Percentiles rank a stretch among this genome's conserved stretches.
These are phyloP conservation scores for Santalum album DNA, from an alignment of 164 flowering plant species.

Conservation along the genomic window DNA sequence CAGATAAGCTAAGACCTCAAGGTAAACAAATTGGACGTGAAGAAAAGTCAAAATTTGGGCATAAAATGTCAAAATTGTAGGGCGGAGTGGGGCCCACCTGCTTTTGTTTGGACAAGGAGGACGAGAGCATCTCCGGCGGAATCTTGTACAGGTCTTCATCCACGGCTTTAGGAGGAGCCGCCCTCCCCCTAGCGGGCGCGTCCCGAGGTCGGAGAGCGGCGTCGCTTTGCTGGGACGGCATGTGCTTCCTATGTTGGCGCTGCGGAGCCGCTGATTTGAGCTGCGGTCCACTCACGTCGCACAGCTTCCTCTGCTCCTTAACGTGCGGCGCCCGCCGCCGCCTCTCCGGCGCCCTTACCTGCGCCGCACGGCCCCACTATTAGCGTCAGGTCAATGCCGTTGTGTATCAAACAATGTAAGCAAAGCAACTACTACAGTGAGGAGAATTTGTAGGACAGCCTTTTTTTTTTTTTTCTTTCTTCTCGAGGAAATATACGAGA, in stretches of 20 bases:
- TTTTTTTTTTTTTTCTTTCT: too few species aligned
- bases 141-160: constrained; percentile 62
- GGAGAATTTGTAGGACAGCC: too few species aligned
- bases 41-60: too few species aligned
- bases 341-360: constrained; percentile 9
- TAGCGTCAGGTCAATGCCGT: not conserved
- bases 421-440: too few species aligned
- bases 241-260: not conserved
- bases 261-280: too few species aligned
- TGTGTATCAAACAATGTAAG: too few species aligned
- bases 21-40: too few species aligned
- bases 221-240: too few species aligned
- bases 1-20: too few species aligned
- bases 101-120: constrained; percentile 14
- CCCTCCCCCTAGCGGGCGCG: not conserved
- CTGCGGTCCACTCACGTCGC: constrained; percentile 26
- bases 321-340: constrained; percentile 15
- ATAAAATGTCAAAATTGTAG: too few species aligned
- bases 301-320: constrained; percentile 25
- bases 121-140: constrained; percentile 44
- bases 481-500: too few species aligned
- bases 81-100: constrained; percentile 2
- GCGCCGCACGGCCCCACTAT: too few species aligned
- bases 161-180: constrained; percentile 28
- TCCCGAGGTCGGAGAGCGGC: constrained; percentile 4